A percentile compares a stretch with the other conserved stretches of the same genome.
Evolutionary conservation across 495 filamentous ascomycete genomes (phyloP).

Genomic region (Xylaria scruposa): DNA sequence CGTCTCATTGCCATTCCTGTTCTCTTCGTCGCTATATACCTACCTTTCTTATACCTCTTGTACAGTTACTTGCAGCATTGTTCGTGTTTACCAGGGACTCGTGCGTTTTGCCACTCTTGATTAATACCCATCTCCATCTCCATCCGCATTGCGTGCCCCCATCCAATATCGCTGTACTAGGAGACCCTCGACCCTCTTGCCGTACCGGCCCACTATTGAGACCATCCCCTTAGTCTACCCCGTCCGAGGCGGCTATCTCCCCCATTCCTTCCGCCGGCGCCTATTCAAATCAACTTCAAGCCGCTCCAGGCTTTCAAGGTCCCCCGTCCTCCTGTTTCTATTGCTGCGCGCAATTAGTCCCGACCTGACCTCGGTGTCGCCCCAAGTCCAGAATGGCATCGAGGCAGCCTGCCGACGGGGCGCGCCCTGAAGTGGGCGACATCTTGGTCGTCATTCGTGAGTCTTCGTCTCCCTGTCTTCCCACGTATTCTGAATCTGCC

Average conservation of each 20-base stretch:
- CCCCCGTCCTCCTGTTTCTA: background rate
- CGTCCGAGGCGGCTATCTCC: slow-evolving; percentile 20
- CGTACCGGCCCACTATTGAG: slow-evolving; percentile 25
- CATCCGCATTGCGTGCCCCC: background rate
- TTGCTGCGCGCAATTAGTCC: slow-evolving; percentile 10
- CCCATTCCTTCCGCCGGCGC: slow-evolving; percentile 20
- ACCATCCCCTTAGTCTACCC: slow-evolving; percentile 23
- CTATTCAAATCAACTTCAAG: slow-evolving; percentile 13
- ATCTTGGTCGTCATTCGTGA: slow-evolving; percentile 79
- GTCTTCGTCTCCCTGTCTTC: slow-evolving; percentile 43
- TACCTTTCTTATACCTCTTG: background rate
- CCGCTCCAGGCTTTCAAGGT: slow-evolving; percentile 3
- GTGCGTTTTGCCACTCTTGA: slow-evolving; percentile 6
- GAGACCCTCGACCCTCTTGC: slow-evolving; percentile 13
- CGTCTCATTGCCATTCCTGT: background rate
- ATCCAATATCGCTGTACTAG: background rate
- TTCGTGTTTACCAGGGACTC: background rate
- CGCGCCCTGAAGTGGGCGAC: slow-evolving; percentile 67
- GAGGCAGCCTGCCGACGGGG: slow-evolving; percentile 41
- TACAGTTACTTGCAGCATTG: slow-evolving; percentile 2
- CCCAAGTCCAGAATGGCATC: slow-evolving; percentile 52
- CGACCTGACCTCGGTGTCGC: slow-evolving; percentile 13
- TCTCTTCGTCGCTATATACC: background rate
- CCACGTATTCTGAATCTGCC: background rate
- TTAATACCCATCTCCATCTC: background rate